Percentiles rank a stretch among this genome's conserved stretches.
Evolutionary conservation across 257 asterid genomes (phyloP).

Genomic region (Anisodus acutangulus): DNA sequence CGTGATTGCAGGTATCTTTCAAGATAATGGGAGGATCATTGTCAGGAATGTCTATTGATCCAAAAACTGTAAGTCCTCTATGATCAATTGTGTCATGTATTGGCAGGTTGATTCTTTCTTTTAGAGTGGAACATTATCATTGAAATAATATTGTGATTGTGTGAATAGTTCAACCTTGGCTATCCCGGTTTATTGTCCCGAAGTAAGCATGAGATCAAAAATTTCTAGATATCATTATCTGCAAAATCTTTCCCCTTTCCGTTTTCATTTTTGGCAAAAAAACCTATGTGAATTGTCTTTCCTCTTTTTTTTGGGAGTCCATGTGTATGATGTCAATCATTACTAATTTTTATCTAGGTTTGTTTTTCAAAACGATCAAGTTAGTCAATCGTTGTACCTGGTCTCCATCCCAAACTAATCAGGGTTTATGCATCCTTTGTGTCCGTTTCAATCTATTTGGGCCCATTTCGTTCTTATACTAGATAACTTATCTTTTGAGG

Average conservation of each 20-base stretch:
- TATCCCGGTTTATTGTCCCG: constrained; percentile 15
- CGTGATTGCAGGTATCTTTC: constrained; percentile 78
- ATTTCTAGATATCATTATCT: constrained; percentile 10
- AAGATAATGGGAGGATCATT: constrained; percentile 80
- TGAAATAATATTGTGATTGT: constrained; percentile 7
- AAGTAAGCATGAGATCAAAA: constrained; percentile 21
- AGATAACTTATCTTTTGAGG: constrained; percentile 14
- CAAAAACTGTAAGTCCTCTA: constrained; percentile 74
- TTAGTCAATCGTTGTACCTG: background rate
- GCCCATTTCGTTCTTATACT: background rate
- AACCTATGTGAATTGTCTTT: background rate
- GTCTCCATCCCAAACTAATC: background rate
- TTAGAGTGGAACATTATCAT: constrained; percentile 23
- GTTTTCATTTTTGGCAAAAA: background rate
- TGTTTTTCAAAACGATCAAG: constrained; percentile 5
- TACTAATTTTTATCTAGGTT: background rate
- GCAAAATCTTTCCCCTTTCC: background rate
- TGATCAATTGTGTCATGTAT: background rate
- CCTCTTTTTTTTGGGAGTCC: background rate
- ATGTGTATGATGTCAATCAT: background rate
- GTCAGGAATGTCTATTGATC: constrained; percentile 91
- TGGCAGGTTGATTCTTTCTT: constrained; percentile 13
- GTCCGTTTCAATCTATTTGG: background rate
- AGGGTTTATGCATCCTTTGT: constrained; percentile 8
- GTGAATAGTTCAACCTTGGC: background rate